Conservation (phyloP, 2,329 filamentous ascomycete species). For the Claviceps quebecensis region DNA sequence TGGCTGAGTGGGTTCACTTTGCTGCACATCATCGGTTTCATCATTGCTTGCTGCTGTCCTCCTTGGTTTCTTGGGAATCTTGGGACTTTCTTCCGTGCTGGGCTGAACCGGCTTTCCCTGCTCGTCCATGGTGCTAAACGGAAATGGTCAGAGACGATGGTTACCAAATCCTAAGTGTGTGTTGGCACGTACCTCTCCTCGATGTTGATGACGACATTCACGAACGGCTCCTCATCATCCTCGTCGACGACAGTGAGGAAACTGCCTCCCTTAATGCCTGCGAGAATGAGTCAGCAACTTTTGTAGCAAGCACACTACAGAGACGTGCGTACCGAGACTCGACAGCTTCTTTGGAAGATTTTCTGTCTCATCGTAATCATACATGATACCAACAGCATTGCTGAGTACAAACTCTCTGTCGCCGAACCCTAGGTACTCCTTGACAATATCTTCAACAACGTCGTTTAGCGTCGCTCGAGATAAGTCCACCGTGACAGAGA, state of each 20-base stretch:
- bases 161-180: not conserved
- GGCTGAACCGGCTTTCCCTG: conserved; percentile 42
- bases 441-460: conserved; percentile 62
- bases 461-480: conserved; percentile 62
- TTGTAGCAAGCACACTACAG: not conserved
- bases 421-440: conserved; percentile 57
- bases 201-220: conserved; percentile 66
- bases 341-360: conserved; percentile 67
- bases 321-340: conserved; percentile 47
- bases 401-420: conserved; percentile 66
- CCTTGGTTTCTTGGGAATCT: conserved; percentile 41
- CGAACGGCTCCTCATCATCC: conserved; percentile 56
- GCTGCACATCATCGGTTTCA: conserved; percentile 19
- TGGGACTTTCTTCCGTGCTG: conserved; percentile 26
- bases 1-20: conserved; percentile 30
- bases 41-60: conserved; percentile 25
- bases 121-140: conserved; percentile 25
- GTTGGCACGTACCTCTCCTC: conserved; percentile 39
- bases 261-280: conserved; percentile 54
- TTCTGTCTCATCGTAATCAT: conserved; percentile 78
- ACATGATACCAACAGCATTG: conserved; percentile 64
- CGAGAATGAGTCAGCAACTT: not conserved
- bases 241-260: conserved; percentile 81
- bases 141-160: conserved; percentile 13
- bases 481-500: conserved; percentile 53